phyloP scores from a whole-genome alignment of 2,329 filamentous ascomycete genomes.

The Phoma herbarum region DNA sequence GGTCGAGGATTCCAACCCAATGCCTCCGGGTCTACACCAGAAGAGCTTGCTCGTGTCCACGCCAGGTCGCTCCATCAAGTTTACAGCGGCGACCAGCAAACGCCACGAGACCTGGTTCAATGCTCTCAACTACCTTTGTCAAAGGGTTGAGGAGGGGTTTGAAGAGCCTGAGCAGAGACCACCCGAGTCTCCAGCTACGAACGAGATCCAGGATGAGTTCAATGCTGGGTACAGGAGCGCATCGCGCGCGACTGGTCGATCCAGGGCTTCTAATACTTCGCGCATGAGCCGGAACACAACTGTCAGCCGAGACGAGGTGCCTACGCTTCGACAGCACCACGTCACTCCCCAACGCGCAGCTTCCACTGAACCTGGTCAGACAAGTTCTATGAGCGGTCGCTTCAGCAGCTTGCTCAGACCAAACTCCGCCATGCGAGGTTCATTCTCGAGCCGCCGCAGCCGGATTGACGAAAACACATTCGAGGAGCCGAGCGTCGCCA shows the following conservation, averaged over 20 bases:
- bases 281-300: constrained; percentile 71
- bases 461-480: constrained; percentile 52
- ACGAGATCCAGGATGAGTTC: constrained; percentile 75
- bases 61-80: constrained; percentile 87
- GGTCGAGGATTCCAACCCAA: constrained; percentile 92
- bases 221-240: constrained; percentile 69
- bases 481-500: constrained; percentile 70
- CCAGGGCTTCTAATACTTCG: constrained; percentile 74
- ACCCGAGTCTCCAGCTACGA: constrained; percentile 62
- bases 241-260: constrained; percentile 62
- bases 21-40: constrained; percentile 90
- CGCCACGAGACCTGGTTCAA: constrained; percentile 99
- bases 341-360: constrained; percentile 39
- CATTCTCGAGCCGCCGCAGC: constrained; percentile 59
- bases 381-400: constrained; percentile 55
- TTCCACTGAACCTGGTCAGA: constrained; percentile 49
- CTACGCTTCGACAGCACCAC: constrained; percentile 57
- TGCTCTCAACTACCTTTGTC: constrained; percentile 88
- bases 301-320: constrained; percentile 51
- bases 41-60: constrained; percentile 93
- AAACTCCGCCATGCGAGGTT: constrained; percentile 55
- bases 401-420: constrained; percentile 58
- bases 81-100: constrained; percentile 92
- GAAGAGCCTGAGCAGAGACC: constrained; percentile 59
- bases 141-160: constrained; percentile 67